These are phyloP conservation scores for Exutisphaerella laricina DNA, from an alignment of 2,329 filamentous ascomycete species.

Conservation along the genomic window DNA sequence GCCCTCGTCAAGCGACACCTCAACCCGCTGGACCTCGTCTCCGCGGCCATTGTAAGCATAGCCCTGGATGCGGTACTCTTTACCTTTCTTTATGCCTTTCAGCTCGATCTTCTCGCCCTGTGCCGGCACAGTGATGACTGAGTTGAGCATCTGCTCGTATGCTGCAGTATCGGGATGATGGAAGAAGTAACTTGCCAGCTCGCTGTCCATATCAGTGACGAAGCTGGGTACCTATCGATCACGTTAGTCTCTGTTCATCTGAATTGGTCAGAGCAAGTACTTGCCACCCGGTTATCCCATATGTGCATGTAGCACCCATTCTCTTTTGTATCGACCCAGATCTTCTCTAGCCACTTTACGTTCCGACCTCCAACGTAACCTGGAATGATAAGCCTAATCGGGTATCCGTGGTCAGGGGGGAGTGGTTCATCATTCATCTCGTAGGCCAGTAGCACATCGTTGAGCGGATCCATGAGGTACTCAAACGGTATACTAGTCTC, in stretches of 20 bases:
- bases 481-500: constrained; percentile 45
- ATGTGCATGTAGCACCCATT: constrained; percentile 45
- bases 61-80: constrained; percentile 43
- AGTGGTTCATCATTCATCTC: constrained; percentile 41
- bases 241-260: no score
- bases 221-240: constrained; percentile 37
- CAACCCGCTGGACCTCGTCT: constrained; percentile 46
- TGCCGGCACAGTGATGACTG: constrained; percentile 42
- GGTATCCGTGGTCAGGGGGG: constrained; percentile 42
- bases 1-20: constrained; percentile 46
- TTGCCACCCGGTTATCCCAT: constrained; percentile 44
- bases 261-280: no score
- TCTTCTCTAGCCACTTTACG: constrained; percentile 40
- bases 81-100: constrained; percentile 32
- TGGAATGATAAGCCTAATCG: constrained; percentile 38
- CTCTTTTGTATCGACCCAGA: constrained; percentile 39
- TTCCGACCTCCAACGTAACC: constrained; percentile 40
- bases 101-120: constrained; percentile 44
- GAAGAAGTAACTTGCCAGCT: constrained; percentile 45
- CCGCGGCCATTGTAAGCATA: constrained; percentile 49
- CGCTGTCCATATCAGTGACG: constrained; percentile 45
- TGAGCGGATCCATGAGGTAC: constrained; percentile 43
- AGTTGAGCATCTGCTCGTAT: constrained; percentile 48
- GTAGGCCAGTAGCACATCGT: constrained; percentile 53
- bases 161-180: constrained; percentile 44